Base-by-base conservation (phyloP, 2,329 filamentous ascomycete genomes). In the Diaporthe australafricana region DNA sequence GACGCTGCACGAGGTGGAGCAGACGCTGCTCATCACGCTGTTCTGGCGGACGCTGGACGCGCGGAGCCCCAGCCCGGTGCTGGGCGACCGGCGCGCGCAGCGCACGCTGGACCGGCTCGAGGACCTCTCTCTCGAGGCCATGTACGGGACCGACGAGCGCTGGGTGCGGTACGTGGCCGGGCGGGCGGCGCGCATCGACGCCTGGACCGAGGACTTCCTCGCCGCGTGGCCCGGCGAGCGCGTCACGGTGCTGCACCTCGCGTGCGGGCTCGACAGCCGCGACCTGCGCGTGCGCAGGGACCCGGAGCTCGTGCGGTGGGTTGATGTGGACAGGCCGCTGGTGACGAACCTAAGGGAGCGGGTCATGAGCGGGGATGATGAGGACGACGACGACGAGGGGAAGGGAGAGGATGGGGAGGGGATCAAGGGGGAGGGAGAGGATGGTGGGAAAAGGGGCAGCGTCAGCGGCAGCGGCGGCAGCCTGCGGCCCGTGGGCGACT, bases 231-330 rank as follows among this genome's bases (percentile, higher is more conserved):
- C 70, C 17, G 32, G 35, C 7, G n/a, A 62, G 17, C 11, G 27
- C 8, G 47, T 73, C 6, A 73, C 72, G 40, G 72, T 74, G 30
- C 57, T 74, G 38, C 67, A 74, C 56, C 57, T 74, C 20, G 72
- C 71, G 25, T 72, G 70, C 48, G 72, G 72, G 16, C 68, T 74
- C 17, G 72, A 74, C 45, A 38, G 50, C 7, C 71, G 72, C 16
- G 65, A 47, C 63, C 45, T 60, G 42, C 70, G 72, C 5, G 47
- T 70, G 12, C 2, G 2, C 3, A 6, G 47, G 20, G 66, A 62
- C 27, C 27, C 53, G 2, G 57, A 62, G 27, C 70, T 52, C 25
- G 70, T 73, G 35, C 52, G 71, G 32, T 74, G 72, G 72, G 60
- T 74, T 5, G 72, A 74, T 8, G 55, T 72, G 2, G 72, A 74